Evolutionary conservation across 148 eudicot genomes (phyloP), one percentile per base, ranked within the genome.

Genomic region (Chenopodium quinoa): DNA sequence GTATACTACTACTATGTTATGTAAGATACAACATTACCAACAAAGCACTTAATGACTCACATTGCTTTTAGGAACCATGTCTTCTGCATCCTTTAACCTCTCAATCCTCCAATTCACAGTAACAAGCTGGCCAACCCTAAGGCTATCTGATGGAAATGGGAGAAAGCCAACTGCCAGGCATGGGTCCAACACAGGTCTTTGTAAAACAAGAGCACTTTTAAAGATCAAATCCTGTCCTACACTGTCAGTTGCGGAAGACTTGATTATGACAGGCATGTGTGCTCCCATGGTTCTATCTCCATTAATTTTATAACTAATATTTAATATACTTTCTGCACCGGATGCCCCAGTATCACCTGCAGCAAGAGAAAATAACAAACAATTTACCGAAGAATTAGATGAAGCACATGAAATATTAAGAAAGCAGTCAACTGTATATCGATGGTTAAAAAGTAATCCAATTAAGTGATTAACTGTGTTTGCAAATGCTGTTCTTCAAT

Each of bases 81-180:
- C 90, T 68, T 85, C 89, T 13, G 81, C 85, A 78, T 89, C 91
- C 89, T 96, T 94, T 75, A 96, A 83, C 84, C 99, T 89, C 89
- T 96, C 99, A 56, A 96, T 90, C 81, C 97, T 90, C 99, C 99
- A 96, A 80, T 91, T 90, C 84, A 96, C 92, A 72, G 94, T 88
- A 83, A 96, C 89, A 74, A 96, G 97, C 83, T 91, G 92, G 78
- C 98, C 98, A 82, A 94, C 99, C 83, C 89, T 88, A 76, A 96
- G 95, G 78, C 93, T 91, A 75, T 87, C 91, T 72, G 94, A 92
- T 71, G 97, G 92, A 82, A 96, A 92, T 65, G 99, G 94, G 85
- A 94, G 99, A 85, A 96, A 96, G 82, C 99, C 99, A 84, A 96
- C 93, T 31, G 98, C 97, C 81, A 94, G 87, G 88, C 95, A 94